Percentiles rank a stretch among this genome's conserved stretches.
Evolutionary conservation across 2,329 filamentous ascomycete species (phyloP).

Genomic region (Proliferodiscus dingleyae): DNA sequence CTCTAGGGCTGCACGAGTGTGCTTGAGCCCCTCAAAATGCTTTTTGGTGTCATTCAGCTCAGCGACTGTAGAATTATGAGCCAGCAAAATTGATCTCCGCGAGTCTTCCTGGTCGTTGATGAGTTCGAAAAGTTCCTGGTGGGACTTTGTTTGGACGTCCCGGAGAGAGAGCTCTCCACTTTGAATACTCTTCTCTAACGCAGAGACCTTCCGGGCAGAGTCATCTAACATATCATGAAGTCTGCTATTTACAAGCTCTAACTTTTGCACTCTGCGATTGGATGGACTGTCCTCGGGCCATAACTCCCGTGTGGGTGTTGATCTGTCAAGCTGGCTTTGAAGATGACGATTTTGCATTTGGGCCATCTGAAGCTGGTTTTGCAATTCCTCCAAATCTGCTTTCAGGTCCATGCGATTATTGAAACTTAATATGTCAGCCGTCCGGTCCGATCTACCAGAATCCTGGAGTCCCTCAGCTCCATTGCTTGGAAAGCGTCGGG

Average conservation of each 20-base stretch:
- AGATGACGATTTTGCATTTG: slow-evolving; percentile 95
- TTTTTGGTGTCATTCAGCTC: slow-evolving; percentile 84
- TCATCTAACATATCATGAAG: slow-evolving; percentile 94
- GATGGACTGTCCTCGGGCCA: slow-evolving; percentile 74
- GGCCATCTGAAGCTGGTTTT: slow-evolving; percentile 88
- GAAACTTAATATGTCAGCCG: slow-evolving; percentile 75
- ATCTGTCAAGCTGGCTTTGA: slow-evolving; percentile 76
- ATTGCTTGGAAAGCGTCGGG: slow-evolving; percentile 63
- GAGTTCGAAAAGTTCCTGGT: slow-evolving; percentile 89
- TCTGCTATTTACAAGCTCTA: slow-evolving; percentile 86
- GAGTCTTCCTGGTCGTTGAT: slow-evolving; percentile 92
- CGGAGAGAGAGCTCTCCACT: slow-evolving; percentile 83
- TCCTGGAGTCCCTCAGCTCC: slow-evolving; percentile 57
- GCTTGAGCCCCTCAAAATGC: slow-evolving; percentile 81
- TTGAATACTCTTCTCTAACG: slow-evolving; percentile 79
- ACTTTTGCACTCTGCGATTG: slow-evolving; percentile 75
- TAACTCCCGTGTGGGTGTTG: slow-evolving; percentile 54
- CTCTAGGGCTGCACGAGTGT: slow-evolving; percentile 72
- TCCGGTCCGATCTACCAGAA: slow-evolving; percentile 79
- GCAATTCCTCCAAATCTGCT: slow-evolving; percentile 82
- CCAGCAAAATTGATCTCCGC: slow-evolving; percentile 72
- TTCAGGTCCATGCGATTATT: slow-evolving; percentile 89
- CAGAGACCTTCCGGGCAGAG: slow-evolving; percentile 85
- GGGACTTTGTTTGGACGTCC: slow-evolving; percentile 87
- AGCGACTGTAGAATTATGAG: slow-evolving; percentile 78